Evolutionary conservation across 345 rosid genomes (phyloP), one percentile per base, ranked within the genome.

Genomic region (Bruguiera gymnorhiza): DNA sequence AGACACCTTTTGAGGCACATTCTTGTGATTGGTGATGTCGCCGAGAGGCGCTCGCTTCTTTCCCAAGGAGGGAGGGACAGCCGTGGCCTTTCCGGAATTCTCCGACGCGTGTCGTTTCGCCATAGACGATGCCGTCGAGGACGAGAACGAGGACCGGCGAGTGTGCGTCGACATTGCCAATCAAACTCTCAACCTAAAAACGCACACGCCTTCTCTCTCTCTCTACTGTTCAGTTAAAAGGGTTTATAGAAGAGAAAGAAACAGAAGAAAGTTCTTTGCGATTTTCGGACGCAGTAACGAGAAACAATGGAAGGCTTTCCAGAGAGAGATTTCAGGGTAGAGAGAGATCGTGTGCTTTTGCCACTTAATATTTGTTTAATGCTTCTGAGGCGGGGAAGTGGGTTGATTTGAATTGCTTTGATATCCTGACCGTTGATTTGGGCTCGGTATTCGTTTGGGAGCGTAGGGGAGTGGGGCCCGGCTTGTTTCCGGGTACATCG

Each of bases 31-130:
- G 2, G 93, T 84, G 70, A 93, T 80, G 71, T 93, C 89, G 57
- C 83, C 70, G 31, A 93, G 93, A n/a, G 97, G 96, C n/a, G 88
- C 87, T 74, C 97, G 83, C 80, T 87, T 87, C 87, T 86, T 89
- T 58, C 83, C 75, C 85, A 70, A 70, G 43, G 77, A 82, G 23
- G 87, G 70, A 24, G 78, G 75, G 51, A 73, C 68, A 18, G 80
- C 76, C 51, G 75, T 62, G 37, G 70, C 70, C 78, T 83, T 83
- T 39, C 84, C 81, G 8, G 31, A 69, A 71, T 77, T 81, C 73
- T 80, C 89, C 66, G 86, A 71, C 16, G 83, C 81, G 2, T 70
- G 80, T 1, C 88, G 77, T 53, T 85, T 86, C 1, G 87, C 79
- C 46, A 79, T 60, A 20, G 89, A 86, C 61, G 92, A 82, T 71